A percentile compares a stretch with the other conserved stretches of the same genome.
These are phyloP conservation scores for Aspergillus sp. DNA, from an alignment of 2,329 filamentous ascomycete species.

Conservation along the genomic window DNA sequence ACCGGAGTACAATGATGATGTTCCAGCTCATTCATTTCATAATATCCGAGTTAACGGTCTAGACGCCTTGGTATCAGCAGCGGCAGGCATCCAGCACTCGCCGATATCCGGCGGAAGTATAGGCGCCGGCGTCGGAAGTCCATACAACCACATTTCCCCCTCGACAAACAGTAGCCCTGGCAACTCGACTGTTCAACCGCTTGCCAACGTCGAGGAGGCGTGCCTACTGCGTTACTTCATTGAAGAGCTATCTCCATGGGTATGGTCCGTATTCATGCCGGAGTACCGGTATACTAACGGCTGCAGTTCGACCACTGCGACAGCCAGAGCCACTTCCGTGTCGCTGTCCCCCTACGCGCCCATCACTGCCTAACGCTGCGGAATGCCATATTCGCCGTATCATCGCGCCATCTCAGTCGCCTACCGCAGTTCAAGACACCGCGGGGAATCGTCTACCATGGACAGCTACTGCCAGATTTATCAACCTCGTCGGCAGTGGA, in stretches of 20 bases:
- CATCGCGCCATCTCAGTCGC: conserved; percentile 21
- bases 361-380: conserved; percentile 18
- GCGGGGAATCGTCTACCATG: conserved; percentile 14
- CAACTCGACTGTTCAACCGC: not conserved
- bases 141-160: not conserved
- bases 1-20: accelerated
- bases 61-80: not conserved
- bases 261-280: conserved; percentile 1
- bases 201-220: not conserved
- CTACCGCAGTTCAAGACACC: conserved; percentile 22
- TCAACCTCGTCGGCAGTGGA: conserved; percentile 20
- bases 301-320: conserved; percentile 26
- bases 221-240: conserved; percentile 14
- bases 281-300: not conserved
- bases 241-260: conserved; percentile 27
- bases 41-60: not conserved
- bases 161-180: not conserved
- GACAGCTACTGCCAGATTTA: conserved; percentile 16
- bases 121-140: not conserved
- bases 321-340: conserved; percentile 19
- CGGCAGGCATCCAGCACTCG: not conserved
- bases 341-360: conserved; percentile 20
- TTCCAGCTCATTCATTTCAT: not conserved
- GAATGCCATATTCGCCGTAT: conserved; percentile 26
- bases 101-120: not conserved